A percentile compares a stretch with the other conserved stretches of the same genome.
These are phyloP conservation scores for Exophiala bonariae DNA, from an alignment of 2,329 filamentous ascomycete species.

Conservation along the genomic window DNA sequence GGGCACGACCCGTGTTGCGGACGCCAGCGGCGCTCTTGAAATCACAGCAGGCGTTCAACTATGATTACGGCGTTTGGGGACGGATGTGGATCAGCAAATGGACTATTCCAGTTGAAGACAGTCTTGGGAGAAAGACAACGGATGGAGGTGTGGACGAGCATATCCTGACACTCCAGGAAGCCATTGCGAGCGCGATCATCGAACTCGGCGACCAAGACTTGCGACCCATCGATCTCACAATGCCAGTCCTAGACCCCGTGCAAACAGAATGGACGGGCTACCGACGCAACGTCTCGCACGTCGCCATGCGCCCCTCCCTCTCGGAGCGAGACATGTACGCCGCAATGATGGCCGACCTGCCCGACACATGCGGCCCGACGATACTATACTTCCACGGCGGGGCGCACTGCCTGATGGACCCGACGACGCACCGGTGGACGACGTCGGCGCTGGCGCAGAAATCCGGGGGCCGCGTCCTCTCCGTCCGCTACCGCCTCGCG, in stretches of 20 bases:
- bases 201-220: not conserved
- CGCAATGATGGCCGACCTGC: not conserved
- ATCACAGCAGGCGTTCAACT: not conserved
- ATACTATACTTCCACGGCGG: constrained; percentile 3
- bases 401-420: constrained; percentile 2
- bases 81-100: constrained; percentile 1
- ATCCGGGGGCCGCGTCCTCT: constrained; percentile 40
- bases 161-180: not conserved
- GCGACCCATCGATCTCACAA: not conserved
- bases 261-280: constrained; percentile 1
- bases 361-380: not conserved
- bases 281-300: not conserved
- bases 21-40: constrained; percentile 1
- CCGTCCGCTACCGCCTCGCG: constrained; percentile 45
- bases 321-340: not conserved
- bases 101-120: not conserved
- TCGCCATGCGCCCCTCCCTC: not conserved
- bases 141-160: too few species aligned
- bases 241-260: not conserved
- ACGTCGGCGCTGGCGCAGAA: constrained; percentile 31
- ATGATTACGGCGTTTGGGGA: not conserved
- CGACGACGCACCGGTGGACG: not conserved
- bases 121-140: not conserved
- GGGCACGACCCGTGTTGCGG: not conserved
- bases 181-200: not conserved